Evolutionary conservation across 2,329 filamentous ascomycete species (phyloP).

Genomic region (Pyricularia pennisetigena): DNA sequence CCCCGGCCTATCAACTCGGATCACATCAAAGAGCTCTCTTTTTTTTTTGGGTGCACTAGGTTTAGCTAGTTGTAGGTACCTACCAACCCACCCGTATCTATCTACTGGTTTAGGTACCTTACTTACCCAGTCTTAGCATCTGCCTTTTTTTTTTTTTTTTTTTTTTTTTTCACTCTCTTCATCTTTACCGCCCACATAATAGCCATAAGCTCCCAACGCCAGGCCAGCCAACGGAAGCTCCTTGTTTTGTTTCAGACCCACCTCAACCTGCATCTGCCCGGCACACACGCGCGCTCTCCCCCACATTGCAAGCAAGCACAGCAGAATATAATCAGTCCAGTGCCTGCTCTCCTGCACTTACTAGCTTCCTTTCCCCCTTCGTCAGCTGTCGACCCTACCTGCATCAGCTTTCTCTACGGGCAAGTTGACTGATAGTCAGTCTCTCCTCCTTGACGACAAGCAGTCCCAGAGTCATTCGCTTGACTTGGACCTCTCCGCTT

Average conservation of each 20-base stretch:
- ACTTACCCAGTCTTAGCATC: not conserved
- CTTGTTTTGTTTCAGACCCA: not conserved
- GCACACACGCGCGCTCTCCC: not conserved
- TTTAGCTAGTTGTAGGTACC: not conserved
- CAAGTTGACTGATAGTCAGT: conserved; percentile 23
- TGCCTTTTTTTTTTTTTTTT: not conserved
- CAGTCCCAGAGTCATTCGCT: conserved; percentile 30
- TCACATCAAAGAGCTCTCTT: not conserved
- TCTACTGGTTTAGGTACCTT: not conserved
- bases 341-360: conserved; percentile 13
- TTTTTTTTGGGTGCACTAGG: not conserved
- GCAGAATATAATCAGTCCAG: conserved; percentile 1
- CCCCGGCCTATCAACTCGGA: conserved; percentile 4
- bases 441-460: conserved; percentile 20
- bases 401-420: conserved; percentile 18
- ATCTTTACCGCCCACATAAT: not conserved
- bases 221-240: not conserved
- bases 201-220: not conserved
- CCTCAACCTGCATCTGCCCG: not conserved
- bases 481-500: conserved; percentile 21
- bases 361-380: conserved; percentile 15
- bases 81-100: not conserved
- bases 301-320: not conserved
- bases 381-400: conserved; percentile 24
- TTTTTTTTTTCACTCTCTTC: not conserved